phyloP scores from a whole-genome alignment of 768 basidiomycete genomes.

The Sporobolomyces pararoseus region DNA sequence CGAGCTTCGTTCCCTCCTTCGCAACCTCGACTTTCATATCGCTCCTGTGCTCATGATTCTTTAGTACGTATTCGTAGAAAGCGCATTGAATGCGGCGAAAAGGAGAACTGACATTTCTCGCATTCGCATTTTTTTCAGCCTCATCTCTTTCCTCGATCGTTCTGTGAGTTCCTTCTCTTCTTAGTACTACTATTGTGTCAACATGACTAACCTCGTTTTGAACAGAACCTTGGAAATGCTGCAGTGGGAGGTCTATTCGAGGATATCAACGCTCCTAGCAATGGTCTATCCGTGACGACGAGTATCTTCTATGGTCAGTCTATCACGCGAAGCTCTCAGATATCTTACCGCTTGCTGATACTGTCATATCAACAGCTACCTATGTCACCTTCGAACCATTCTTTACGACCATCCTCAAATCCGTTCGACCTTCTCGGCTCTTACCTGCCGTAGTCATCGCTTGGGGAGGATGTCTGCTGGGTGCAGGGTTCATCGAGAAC shows the following conservation, averaged over 20 bases:
- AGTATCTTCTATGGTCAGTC: constrained; percentile 28
- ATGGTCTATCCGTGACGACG: constrained; percentile 17
- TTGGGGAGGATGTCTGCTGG: constrained; percentile 26
- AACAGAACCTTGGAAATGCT: background rate
- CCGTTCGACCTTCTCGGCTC: constrained; percentile 8
- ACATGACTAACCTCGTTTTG: background rate
- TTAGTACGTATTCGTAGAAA: background rate
- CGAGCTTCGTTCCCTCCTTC: constrained; percentile 13
- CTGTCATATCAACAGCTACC: constrained; percentile 2
- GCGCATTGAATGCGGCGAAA: too few species aligned
- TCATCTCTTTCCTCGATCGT: constrained; percentile 29
- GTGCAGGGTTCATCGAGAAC: constrained; percentile 32
- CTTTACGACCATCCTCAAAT: constrained; percentile 25
- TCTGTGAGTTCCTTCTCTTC: background rate
- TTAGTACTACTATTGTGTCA: background rate
- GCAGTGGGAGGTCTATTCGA: constrained; percentile 10
- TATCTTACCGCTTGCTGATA: too few species aligned
- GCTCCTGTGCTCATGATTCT: constrained; percentile 25
- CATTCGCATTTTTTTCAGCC: background rate
- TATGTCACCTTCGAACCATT: constrained; percentile 29
- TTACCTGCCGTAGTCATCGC: constrained; percentile 24
- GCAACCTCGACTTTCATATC: constrained; percentile 31
- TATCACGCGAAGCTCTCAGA: background rate
- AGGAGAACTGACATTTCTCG: background rate
- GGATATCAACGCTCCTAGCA: constrained; percentile 21